Base-by-base conservation (phyloP, 2,329 filamentous ascomycete species). In the Phialophora macrospora region DNA sequence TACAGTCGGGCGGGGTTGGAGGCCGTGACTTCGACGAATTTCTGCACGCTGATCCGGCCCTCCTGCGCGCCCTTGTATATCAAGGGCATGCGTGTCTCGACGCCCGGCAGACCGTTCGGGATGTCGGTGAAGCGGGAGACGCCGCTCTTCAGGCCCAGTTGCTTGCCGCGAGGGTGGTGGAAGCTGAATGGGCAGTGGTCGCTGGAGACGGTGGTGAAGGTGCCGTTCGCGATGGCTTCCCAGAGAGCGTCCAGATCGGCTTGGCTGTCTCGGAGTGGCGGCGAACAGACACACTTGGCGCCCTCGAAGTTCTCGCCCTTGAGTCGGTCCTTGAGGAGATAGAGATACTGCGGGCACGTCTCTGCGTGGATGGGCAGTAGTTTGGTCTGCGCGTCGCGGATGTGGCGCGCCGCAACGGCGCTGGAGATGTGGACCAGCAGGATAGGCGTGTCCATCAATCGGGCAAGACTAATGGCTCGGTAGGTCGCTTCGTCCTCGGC, bases 341-440 rank as follows among this genome's bases (percentile, higher is more conserved):
- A 83, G 14, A 87, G 77, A 67, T 87, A 87, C 61, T 87, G 84
- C 3, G 84, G 84, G 71, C 84, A 86, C 1, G 84, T 87, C 73
- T 86, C 84, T 0, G 81, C 84, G 67, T 84, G 81, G 20, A 86
- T 78, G 0, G 84, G 83, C 17, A 85, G 75, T 0, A 81, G 78
- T 6, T 77, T 72, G 8, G 79, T 80, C 72, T 86, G 83, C 0
- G 84, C 84, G 14, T 77, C 73, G 34, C 81, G 79, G 58, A 86
- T 81, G 66, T 82, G 80, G 4, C 75, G 72, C 11, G 82, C 79
- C 2, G 83, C 83, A 0, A 62, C 20, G 20, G 52, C 64, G 38
- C 52, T 54, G 7, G 64, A 66, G 9, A 66, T 41, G 34, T 85
- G 84, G 30, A 85, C 84, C 30, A 86, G 78, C 49, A 85, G 72